Percentiles rank a stretch among this genome's conserved stretches.
phyloP scores from a whole-genome alignment of 768 basidiomycete genomes.

The Scleroderma citrinum region DNA sequence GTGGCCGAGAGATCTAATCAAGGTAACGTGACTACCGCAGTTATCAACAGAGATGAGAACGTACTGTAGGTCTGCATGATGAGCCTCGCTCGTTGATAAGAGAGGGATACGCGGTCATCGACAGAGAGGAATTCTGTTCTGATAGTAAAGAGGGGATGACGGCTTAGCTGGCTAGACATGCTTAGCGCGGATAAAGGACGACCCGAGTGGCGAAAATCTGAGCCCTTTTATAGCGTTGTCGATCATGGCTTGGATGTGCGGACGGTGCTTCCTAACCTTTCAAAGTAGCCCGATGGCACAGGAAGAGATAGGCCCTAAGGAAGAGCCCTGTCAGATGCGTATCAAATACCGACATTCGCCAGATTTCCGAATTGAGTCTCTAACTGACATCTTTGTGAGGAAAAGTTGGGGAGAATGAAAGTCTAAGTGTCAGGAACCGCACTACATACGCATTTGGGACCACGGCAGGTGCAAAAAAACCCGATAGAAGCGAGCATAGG shows the following conservation, averaged over 20 bases:
- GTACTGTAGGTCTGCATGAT: slow-evolving; percentile 45
- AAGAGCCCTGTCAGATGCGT: slow-evolving; percentile 10
- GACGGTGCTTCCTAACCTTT: slow-evolving; percentile 10
- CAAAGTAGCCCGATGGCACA: slow-evolving; percentile 4
- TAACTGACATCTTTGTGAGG: slow-evolving; percentile 7
- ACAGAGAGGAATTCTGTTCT: slow-evolving; percentile 38
- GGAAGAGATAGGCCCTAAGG: slow-evolving; percentile 6
- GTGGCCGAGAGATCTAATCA: slow-evolving; percentile 29
- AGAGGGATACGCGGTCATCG: slow-evolving; percentile 43
- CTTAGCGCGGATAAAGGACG: neutral
- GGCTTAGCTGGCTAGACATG: slow-evolving; percentile 10
- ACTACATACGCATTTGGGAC: slow-evolving; percentile 8
- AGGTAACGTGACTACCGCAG: neutral
- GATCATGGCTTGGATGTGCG: slow-evolving; percentile 8
- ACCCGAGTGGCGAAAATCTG: neutral
- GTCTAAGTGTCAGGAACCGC: slow-evolving; percentile 8
- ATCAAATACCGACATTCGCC: slow-evolving; percentile 9
- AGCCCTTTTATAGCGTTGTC: slow-evolving; percentile 16
- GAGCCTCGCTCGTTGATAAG: slow-evolving; percentile 46
- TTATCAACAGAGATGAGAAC: slow-evolving; percentile 9
- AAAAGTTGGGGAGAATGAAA: slow-evolving; percentile 9
- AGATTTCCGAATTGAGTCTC: slow-evolving; percentile 11
- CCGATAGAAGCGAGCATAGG: slow-evolving; percentile 8
- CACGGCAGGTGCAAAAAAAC: slow-evolving; percentile 1
- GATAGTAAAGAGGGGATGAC: slow-evolving; percentile 42